Evolutionary conservation across 2,329 filamentous ascomycete genomes (phyloP).

Genomic region (Penicillium brevicompactum): DNA sequence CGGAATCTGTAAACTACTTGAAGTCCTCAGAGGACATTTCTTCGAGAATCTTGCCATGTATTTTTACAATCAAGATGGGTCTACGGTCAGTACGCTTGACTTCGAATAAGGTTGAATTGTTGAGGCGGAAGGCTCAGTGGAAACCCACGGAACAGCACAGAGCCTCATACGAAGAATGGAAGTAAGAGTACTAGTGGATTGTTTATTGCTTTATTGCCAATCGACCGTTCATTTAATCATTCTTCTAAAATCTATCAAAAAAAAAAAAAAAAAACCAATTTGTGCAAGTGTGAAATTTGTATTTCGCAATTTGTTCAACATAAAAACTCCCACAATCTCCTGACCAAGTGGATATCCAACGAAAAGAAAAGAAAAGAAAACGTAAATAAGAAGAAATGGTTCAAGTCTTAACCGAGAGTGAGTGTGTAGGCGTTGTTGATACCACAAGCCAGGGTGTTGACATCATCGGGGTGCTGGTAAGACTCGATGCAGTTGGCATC

Average conservation of each 20-base stretch:
- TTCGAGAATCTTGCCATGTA: too few species aligned
- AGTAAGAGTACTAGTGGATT: neutral
- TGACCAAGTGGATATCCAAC: constrained; percentile 8
- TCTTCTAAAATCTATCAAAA: neutral
- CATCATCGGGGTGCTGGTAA: constrained; percentile 33
- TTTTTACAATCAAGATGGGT: too few species aligned
- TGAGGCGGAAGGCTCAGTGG: neutral
- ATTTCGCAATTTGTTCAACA: constrained; percentile 6
- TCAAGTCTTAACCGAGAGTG: constrained; percentile 25
- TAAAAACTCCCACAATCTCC: constrained; percentile 5
- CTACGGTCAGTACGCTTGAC: too few species aligned
- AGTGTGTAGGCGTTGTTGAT: constrained; percentile 40
- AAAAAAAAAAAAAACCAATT: neutral
- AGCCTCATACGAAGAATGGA: neutral
- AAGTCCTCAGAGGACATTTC: too few species aligned
- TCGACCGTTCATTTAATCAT: neutral
- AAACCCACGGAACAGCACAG: neutral
- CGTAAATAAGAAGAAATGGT: constrained; percentile 1
- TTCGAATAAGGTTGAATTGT: too few species aligned
- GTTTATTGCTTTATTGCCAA: neutral
- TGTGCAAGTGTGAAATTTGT: constrained; percentile 4
- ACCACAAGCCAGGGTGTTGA: constrained; percentile 28
- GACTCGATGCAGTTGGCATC: constrained; percentile 27
- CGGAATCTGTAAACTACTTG: too few species aligned
- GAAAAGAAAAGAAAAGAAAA: constrained; percentile 4